A percentile compares a stretch with the other conserved stretches of the same genome.
Evolutionary conservation across 202 grass and related monocot genomes (phyloP).

Genomic region (Zoysia matrella): DNA sequence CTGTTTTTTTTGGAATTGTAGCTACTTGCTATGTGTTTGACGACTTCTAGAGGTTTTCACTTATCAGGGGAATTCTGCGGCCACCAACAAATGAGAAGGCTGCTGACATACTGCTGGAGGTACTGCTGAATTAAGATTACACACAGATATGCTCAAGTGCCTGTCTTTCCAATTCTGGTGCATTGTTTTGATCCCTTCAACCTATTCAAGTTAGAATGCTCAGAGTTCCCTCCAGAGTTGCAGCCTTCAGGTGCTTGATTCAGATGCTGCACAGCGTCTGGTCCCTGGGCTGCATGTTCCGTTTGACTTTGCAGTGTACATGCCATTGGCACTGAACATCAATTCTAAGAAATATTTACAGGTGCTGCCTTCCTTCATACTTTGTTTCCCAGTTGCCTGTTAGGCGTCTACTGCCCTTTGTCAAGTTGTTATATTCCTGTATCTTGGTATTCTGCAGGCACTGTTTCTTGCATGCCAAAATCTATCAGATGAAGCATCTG

Average conservation of each 20-base stretch:
- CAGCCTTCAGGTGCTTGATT: constrained; percentile 71
- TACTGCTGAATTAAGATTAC: constrained; percentile 57
- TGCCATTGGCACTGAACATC: constrained; percentile 80
- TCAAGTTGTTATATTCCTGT: background rate
- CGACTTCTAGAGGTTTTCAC: background rate
- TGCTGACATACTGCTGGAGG: constrained; percentile 78
- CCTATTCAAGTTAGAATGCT: constrained; percentile 90
- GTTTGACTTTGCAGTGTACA: constrained; percentile 79
- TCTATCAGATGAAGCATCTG: constrained; percentile 53
- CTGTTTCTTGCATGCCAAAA: constrained; percentile 83
- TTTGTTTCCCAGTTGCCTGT: background rate
- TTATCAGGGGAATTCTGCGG: constrained; percentile 77
- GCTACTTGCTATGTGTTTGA: background rate
- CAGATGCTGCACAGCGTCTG: constrained; percentile 54
- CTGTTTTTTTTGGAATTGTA: background rate
- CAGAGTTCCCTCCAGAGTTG: constrained; percentile 83
- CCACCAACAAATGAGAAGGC: constrained; percentile 76
- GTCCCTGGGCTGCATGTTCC: constrained; percentile 77
- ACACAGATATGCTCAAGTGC: constrained; percentile 30
- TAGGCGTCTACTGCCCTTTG: constrained; percentile 11
- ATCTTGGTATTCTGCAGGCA: constrained; percentile 49
- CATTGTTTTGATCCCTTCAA: constrained; percentile 50
- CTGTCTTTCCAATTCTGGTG: constrained; percentile 29
- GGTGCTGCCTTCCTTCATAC: constrained; percentile 44
- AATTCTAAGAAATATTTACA: constrained; percentile 91